A percentile compares a stretch with the other conserved stretches of the same genome.
phyloP scores from a whole-genome alignment of 2,329 filamentous ascomycete genomes.

The Botrytis sinoallii region DNA sequence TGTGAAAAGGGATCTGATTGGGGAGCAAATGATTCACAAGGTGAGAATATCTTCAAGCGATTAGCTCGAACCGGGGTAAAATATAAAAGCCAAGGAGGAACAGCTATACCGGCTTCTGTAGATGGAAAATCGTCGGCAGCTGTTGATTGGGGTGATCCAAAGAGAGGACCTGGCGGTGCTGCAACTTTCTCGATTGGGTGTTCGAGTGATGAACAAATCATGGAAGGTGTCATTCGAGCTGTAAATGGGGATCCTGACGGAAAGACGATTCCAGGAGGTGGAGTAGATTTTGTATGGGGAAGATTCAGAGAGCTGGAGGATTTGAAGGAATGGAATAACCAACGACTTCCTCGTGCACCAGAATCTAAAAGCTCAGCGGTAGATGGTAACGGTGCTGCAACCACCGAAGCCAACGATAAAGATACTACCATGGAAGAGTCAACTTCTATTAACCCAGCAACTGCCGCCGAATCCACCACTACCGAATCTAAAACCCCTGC shows the following conservation, averaged over 20 bases:
- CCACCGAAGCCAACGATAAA: background rate
- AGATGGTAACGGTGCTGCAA: background rate
- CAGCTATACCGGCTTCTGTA: slow-evolving; percentile 51
- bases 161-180: slow-evolving; percentile 54
- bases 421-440: background rate
- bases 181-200: slow-evolving; percentile 57
- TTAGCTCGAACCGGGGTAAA: slow-evolving; percentile 62
- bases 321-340: slow-evolving; percentile 64
- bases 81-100: slow-evolving; percentile 60
- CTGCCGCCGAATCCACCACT: background rate
- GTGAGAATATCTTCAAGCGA: slow-evolving; percentile 86
- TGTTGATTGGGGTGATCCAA: slow-evolving; percentile 86
- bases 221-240: slow-evolving; percentile 54
- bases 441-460: background rate
- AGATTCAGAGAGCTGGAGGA: slow-evolving; percentile 64
- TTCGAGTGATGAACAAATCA: slow-evolving; percentile 57
- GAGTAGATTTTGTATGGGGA: slow-evolving; percentile 66
- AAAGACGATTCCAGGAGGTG: slow-evolving; percentile 54
- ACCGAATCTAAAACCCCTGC: background rate
- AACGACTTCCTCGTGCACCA: slow-evolving; percentile 37
- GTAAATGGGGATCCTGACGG: slow-evolving; percentile 57
- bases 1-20: slow-evolving; percentile 88
- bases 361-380: background rate
- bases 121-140: slow-evolving; percentile 66
- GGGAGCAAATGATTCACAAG: slow-evolving; percentile 74